A percentile compares a stretch with the other conserved stretches of the same genome.
phyloP scores from a whole-genome alignment of 192 early-diverging fungal species.

The Coemansia sp. region DNA sequence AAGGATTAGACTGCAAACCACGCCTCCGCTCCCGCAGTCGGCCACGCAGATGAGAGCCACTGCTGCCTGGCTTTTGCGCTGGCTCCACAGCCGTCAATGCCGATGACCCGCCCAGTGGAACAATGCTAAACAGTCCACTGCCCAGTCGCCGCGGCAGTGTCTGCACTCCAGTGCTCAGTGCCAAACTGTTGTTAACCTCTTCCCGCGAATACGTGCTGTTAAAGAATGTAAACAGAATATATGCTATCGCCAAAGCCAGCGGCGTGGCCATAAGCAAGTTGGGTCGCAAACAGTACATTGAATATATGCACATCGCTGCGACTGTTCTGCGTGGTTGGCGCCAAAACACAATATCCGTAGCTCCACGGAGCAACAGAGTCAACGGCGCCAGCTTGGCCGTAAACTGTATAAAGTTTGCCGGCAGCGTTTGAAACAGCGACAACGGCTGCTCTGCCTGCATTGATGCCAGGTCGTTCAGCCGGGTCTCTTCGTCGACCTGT shows the following conservation, averaged over 20 bases:
- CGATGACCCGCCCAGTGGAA: slow-evolving; percentile 5
- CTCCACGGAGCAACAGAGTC: slow-evolving; percentile 24
- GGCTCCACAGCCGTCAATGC: not conserved
- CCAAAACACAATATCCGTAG: slow-evolving; percentile 42
- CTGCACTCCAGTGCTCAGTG: not conserved
- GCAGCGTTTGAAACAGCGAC: slow-evolving; percentile 52
- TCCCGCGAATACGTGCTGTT: slow-evolving; percentile 25
- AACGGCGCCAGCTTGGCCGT: slow-evolving; percentile 50
- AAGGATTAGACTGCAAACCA: slow-evolving; percentile 7
- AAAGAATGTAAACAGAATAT: slow-evolving; percentile 40
- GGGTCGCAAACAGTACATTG: slow-evolving; percentile 45
- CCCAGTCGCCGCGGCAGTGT: slow-evolving; percentile 6
- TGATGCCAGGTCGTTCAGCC: slow-evolving; percentile 34
- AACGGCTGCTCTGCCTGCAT: slow-evolving; percentile 48
- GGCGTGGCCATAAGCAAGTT: slow-evolving; percentile 45
- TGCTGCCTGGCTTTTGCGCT: not conserved
- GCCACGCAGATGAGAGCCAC: slow-evolving; percentile 2
- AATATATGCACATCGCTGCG: slow-evolving; percentile 41
- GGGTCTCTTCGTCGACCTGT: slow-evolving; percentile 46
- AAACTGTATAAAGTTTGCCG: slow-evolving; percentile 54
- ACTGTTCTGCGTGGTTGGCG: slow-evolving; percentile 30
- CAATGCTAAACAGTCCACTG: slow-evolving; percentile 12
- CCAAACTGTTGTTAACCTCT: not conserved
- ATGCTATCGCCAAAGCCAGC: slow-evolving; percentile 39
- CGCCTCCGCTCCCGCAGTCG: slow-evolving; percentile 11